Evolutionary conservation across 2,329 filamentous ascomycete species (phyloP).

Genomic region (Colletotrichum viniferum): DNA sequence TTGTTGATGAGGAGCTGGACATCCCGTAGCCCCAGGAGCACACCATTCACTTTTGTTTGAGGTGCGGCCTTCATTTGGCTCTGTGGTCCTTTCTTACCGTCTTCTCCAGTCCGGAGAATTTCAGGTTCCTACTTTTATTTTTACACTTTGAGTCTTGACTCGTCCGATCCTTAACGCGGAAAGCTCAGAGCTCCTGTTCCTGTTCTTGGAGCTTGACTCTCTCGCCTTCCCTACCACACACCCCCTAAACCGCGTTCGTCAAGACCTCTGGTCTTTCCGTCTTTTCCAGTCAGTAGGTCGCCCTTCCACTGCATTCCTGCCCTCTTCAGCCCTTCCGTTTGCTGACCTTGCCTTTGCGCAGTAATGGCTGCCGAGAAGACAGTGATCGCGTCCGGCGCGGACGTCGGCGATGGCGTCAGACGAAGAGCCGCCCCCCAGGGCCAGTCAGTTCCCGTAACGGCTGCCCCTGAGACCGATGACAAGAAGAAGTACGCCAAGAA

Average conservation of each 20-base stretch:
- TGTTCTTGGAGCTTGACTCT: slow-evolving; percentile 18
- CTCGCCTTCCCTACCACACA: not conserved
- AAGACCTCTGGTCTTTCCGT: slow-evolving; percentile 5
- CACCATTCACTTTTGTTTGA: not conserved
- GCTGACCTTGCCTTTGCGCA: slow-evolving; percentile 8
- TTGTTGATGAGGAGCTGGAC: slow-evolving; percentile 13
- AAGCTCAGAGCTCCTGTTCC: slow-evolving; percentile 24
- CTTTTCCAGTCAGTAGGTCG: not conserved
- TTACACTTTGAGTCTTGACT: slow-evolving; percentile 22
- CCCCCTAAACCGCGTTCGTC: slow-evolving; percentile 10
- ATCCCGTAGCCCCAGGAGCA: slow-evolving; percentile 1
- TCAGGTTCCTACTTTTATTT: not conserved
- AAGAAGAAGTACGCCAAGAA: slow-evolving; percentile 64
- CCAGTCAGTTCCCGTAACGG: slow-evolving; percentile 38
- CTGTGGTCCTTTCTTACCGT: not conserved
- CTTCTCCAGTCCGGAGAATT: slow-evolving; percentile 4
- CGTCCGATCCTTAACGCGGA: slow-evolving; percentile 24
- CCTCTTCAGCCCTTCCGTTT: not conserved
- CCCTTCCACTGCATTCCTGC: not conserved
- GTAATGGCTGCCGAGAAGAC: slow-evolving; percentile 60
- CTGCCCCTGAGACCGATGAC: slow-evolving; percentile 54
- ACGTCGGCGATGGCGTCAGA: slow-evolving; percentile 60
- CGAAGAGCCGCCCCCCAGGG: slow-evolving; percentile 57
- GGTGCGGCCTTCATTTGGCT: not conserved
- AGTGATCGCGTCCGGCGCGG: slow-evolving; percentile 64